Evolutionary conservation across 2,329 filamentous ascomycete genomes (phyloP).

Genomic region (Atkinsonella hypoxylon): DNA sequence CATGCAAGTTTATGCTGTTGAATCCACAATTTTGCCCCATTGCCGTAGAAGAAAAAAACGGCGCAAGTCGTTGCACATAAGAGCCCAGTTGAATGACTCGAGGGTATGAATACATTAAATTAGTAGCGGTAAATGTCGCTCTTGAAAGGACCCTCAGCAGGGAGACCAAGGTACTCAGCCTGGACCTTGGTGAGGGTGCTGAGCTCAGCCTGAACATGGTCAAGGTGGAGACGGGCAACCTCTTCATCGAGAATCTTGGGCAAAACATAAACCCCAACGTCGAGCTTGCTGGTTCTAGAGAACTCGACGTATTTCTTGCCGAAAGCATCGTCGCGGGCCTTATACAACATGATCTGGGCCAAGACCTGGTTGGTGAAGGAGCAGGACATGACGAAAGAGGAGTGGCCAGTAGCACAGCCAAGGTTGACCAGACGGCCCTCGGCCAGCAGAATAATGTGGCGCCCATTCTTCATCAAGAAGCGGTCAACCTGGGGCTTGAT

Average conservation of each 20-base stretch:
- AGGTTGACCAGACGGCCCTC: conserved; percentile 99
- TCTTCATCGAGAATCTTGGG: conserved; percentile 99
- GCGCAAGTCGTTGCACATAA: conserved; percentile 24
- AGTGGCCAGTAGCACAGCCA: conserved; percentile 97
- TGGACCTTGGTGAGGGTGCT: conserved; percentile 74
- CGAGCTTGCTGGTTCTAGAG: conserved; percentile 81
- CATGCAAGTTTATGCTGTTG: conserved; percentile 33
- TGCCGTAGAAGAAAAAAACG: conserved; percentile 18
- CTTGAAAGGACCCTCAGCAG: conserved; percentile 89
- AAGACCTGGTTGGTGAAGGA: conserved; percentile 99
- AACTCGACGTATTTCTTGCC: conserved; percentile 94
- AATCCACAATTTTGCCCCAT: conserved; percentile 28
- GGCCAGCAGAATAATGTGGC: conserved; percentile 95
- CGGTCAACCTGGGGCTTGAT: conserved; percentile 99
- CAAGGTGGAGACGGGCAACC: conserved; percentile 86
- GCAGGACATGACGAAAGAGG: conserved; percentile 99
- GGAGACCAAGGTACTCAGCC: conserved; percentile 88
- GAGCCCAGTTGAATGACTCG: conserved; percentile 28
- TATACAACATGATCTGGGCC: conserved; percentile 97
- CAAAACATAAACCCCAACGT: conserved; percentile 74
- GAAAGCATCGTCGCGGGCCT: conserved; percentile 78
- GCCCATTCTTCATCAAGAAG: conserved; percentile 85
- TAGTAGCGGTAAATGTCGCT: conserved; percentile 57
- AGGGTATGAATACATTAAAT: conserved; percentile 23
- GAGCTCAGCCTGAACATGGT: conserved; percentile 90